Conservation (phyloP, 2,329 filamentous ascomycete genomes). For the Pestalotiopsis sp. region DNA sequence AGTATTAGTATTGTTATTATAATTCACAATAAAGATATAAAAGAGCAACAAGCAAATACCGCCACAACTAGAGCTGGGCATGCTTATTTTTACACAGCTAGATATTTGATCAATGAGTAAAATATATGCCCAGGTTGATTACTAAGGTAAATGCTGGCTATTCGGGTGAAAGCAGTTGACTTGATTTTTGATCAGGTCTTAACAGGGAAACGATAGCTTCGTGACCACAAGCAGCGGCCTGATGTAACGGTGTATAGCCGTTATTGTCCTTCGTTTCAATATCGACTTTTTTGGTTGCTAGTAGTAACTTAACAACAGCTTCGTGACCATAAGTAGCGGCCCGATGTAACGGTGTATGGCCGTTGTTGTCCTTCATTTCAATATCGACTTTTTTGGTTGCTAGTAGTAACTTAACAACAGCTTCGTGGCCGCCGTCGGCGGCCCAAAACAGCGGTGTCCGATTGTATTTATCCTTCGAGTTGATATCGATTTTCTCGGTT, state of each 20-base stretch:
- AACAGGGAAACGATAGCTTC: background rate
- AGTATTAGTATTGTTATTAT: too few relatives aligned
- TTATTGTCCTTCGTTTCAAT: background rate
- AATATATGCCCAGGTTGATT: too few relatives aligned
- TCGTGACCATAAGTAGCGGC: background rate
- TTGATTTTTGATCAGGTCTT: too few relatives aligned
- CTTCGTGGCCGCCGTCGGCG: background rate
- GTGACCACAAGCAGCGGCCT: background rate
- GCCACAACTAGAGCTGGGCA: too few relatives aligned
- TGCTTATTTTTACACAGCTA: too few relatives aligned
- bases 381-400: constrained; percentile 1
- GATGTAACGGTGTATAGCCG: background rate
- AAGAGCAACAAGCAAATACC: too few relatives aligned
- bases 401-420: background rate
- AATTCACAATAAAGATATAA: too few relatives aligned
- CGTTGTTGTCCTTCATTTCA: background rate
- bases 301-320: background rate
- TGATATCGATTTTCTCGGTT: background rate
- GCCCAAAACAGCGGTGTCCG: background rate
- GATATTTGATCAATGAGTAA: too few relatives aligned
- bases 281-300: constrained; percentile 4
- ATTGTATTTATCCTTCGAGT: too few relatives aligned
- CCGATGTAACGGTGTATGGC: background rate
- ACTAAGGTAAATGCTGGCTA: too few relatives aligned
- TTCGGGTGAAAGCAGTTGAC: too few relatives aligned